phyloP scores from a whole-genome alignment of 208 protist genomes.

The Zelonia costaricensis region DNA sequence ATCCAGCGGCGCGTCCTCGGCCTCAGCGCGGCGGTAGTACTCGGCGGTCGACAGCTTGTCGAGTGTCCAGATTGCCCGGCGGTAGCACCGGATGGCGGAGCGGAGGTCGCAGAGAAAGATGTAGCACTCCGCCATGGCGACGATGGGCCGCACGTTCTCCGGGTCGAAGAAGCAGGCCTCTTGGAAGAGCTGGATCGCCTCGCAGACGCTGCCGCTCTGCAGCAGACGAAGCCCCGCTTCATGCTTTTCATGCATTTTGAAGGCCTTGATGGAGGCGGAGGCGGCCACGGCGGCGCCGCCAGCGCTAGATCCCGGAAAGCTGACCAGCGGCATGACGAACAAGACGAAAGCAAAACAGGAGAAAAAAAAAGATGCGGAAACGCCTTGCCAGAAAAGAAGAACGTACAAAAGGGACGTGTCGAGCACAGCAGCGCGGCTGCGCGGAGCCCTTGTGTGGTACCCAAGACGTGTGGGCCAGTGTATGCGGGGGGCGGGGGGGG shows the following conservation, averaged over 20 bases:
- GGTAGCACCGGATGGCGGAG: slow-evolving; percentile 80
- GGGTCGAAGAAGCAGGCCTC: slow-evolving; percentile 78
- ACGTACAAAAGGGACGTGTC: too few species aligned
- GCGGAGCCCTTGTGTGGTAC: too few species aligned
- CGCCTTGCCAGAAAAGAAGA: too few species aligned
- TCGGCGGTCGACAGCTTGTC: slow-evolving; percentile 17
- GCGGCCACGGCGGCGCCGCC: neutral
- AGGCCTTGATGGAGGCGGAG: slow-evolving; percentile 13
- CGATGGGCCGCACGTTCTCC: slow-evolving; percentile 68
- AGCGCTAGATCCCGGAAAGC: neutral
- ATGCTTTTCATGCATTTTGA: slow-evolving; percentile 46
- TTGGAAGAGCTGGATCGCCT: slow-evolving; percentile 67
- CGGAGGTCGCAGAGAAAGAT: slow-evolving; percentile 81
- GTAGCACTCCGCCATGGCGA: slow-evolving; percentile 82
- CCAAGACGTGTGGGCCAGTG: too few species aligned
- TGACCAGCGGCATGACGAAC: slow-evolving; percentile 1
- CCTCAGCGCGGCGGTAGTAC: slow-evolving; percentile 4
- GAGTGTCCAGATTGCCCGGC: slow-evolving; percentile 75
- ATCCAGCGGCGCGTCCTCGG: neutral
- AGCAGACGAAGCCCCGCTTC: slow-evolving; percentile 47
- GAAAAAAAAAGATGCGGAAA: slow-evolving; percentile 16
- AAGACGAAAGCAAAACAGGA: slow-evolving; percentile 5
- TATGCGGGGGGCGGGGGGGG: too few species aligned
- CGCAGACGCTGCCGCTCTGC: slow-evolving; percentile 41
- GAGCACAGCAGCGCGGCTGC: too few species aligned